phyloP scores from a whole-genome alignment of 768 basidiomycete species.

The Cantharellus cinnabarinus region DNA sequence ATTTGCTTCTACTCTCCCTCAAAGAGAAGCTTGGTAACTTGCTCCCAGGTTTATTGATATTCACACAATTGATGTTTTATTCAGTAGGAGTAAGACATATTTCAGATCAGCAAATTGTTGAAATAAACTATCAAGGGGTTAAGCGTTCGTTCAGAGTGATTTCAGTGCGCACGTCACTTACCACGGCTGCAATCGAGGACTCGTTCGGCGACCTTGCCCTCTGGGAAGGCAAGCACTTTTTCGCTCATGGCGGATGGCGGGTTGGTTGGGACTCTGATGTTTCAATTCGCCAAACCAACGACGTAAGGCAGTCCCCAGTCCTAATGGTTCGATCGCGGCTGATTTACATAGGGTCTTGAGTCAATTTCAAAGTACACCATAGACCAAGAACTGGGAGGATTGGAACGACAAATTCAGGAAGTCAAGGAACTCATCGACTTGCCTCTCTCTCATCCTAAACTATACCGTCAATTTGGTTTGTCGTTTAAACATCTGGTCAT shows the following conservation, averaged over 20 bases:
- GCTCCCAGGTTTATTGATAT: background rate
- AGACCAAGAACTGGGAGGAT: constrained; percentile 44
- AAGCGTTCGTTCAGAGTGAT: no score
- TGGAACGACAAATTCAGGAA: constrained; percentile 68
- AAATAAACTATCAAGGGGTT: no score
- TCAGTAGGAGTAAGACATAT: no score
- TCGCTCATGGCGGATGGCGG: constrained; percentile 26
- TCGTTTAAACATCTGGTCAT: constrained; percentile 3
- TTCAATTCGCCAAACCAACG: no score
- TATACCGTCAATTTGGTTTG: constrained; percentile 55
- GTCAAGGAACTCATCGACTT: constrained; percentile 75
- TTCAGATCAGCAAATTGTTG: no score
- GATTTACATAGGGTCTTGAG: constrained; percentile 12
- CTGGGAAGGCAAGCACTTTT: no score
- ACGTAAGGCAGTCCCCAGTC: no score
- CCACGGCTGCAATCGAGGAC: no score
- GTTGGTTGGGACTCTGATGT: constrained; percentile 43
- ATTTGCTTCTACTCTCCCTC: background rate
- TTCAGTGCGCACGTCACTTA: no score
- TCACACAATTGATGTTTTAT: background rate
- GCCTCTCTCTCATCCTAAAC: constrained; percentile 60
- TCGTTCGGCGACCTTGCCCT: no score
- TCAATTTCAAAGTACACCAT: constrained; percentile 31
- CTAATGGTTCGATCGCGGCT: no score
- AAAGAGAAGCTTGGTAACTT: background rate